These are phyloP conservation scores for Apiospora kogelbergensis DNA, from an alignment of 2,329 filamentous ascomycete genomes.

Conservation along the genomic window DNA sequence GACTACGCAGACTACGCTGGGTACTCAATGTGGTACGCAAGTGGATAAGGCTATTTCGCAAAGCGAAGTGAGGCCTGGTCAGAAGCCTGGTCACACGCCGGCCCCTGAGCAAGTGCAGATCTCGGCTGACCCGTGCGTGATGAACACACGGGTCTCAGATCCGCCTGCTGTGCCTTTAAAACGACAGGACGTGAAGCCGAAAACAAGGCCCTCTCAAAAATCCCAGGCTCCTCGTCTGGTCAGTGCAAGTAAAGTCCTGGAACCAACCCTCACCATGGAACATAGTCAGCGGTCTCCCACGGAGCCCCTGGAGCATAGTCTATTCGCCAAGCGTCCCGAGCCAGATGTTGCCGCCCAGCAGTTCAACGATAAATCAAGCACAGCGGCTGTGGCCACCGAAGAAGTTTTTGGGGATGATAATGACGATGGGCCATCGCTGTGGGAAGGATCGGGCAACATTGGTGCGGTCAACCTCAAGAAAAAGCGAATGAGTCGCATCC, in stretches of 20 bases:
- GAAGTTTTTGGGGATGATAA: constrained; percentile 12
- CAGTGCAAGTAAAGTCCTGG: not conserved
- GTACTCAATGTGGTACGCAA: not conserved
- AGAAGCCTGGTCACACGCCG: not conserved
- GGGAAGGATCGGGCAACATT: constrained; percentile 28
- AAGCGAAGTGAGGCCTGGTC: not conserved
- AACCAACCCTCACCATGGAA: not conserved
- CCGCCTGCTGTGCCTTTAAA: not conserved
- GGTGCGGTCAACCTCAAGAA: constrained; percentile 27
- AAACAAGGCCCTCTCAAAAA: not conserved
- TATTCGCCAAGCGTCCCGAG: not conserved
- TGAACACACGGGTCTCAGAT: not conserved
- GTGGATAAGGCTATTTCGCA: constrained; percentile 2
- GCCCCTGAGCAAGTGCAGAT: constrained; percentile 4
- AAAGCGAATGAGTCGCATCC: constrained; percentile 29
- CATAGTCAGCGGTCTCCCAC: not conserved
- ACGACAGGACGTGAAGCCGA: not conserved
- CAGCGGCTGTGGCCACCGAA: not conserved
- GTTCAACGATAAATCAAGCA: not conserved
- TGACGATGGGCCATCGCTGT: constrained; percentile 23
- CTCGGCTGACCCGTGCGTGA: not conserved
- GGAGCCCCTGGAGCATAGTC: not conserved
- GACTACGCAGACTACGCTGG: constrained; percentile 4
- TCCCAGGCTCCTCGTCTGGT: constrained; percentile 2
- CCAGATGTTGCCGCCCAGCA: not conserved